Percentiles rank a stretch among this genome's conserved stretches.
phyloP scores from a whole-genome alignment of 805 yeast species.

The Cyberlindnera japonica region DNA sequence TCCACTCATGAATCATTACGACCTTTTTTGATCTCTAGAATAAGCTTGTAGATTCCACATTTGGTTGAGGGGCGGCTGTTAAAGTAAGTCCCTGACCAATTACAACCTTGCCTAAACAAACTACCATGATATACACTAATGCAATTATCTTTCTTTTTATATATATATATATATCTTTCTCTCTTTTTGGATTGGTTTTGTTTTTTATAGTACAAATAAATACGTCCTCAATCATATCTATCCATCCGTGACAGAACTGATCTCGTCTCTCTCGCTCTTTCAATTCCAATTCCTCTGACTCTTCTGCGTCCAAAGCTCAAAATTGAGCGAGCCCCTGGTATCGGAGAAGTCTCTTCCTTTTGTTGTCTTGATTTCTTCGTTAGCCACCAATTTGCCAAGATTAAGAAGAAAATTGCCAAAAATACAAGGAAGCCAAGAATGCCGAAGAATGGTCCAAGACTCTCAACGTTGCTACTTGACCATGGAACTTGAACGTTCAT shows the following conservation, averaged over 20 bases:
- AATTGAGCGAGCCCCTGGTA: conserved; percentile 33
- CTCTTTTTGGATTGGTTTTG: too few relatives aligned
- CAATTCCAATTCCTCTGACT: conserved; percentile 15
- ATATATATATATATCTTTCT: too few relatives aligned
- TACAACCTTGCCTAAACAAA: too few relatives aligned
- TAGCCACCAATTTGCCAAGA: conserved; percentile 41
- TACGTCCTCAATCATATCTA: conserved; percentile 25
- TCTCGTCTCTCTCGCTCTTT: conserved; percentile 25
- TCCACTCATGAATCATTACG: background rate
- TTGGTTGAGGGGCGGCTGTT: too few relatives aligned
- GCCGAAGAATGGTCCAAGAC: conserved; percentile 65
- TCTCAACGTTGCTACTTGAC: conserved; percentile 31
- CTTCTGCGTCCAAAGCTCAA: conserved; percentile 24
- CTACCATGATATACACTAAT: too few relatives aligned
- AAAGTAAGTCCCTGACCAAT: too few relatives aligned
- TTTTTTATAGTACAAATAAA: too few relatives aligned
- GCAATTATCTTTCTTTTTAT: too few relatives aligned
- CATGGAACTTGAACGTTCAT: conserved; percentile 95
- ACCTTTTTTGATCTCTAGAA: background rate
- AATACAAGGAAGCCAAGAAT: conserved; percentile 51
- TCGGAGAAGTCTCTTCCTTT: conserved; percentile 10
- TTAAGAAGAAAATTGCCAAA: conserved; percentile 36
- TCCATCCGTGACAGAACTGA: conserved; percentile 27
- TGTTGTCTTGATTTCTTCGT: conserved; percentile 32
- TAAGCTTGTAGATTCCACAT: too few relatives aligned